Evolutionary conservation across 306 rosid species (phyloP).

Genomic region (Medicago lupulina): DNA sequence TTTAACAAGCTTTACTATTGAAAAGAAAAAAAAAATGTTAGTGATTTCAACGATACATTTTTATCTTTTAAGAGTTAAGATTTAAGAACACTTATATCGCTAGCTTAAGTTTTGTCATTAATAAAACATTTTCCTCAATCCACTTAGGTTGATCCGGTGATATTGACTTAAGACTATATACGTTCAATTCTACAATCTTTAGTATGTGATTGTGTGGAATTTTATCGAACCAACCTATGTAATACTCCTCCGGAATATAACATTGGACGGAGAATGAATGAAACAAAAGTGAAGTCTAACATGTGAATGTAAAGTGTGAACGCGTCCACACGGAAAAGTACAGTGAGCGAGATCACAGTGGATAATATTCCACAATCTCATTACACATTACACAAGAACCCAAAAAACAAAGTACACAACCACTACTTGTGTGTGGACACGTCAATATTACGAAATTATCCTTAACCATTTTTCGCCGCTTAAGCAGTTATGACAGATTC

Average conservation of each 20-base stretch:
- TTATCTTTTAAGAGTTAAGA: background rate
- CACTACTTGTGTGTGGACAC: slow-evolving; percentile 45
- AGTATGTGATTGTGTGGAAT: too few relatives aligned
- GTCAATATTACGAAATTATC: slow-evolving; percentile 47
- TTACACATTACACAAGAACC: background rate
- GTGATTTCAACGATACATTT: background rate
- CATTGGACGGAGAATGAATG: background rate
- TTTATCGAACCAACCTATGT: too few relatives aligned
- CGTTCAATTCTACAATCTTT: too few relatives aligned
- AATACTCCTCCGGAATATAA: too few relatives aligned
- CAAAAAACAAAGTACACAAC: slow-evolving; percentile 41
- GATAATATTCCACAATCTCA: slow-evolving; percentile 10
- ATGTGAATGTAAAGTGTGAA: background rate
- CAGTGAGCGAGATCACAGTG: background rate
- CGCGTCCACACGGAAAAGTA: slow-evolving; percentile 38
- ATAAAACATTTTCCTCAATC: slow-evolving; percentile 38
- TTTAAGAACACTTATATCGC: background rate
- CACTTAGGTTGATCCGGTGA: too few relatives aligned
- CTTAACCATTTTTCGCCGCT: slow-evolving; percentile 16
- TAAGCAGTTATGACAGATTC: slow-evolving; percentile 4
- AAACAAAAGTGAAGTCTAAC: background rate
- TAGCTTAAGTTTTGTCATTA: slow-evolving; percentile 36
- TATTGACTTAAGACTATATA: too few relatives aligned
- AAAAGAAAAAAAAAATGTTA: background rate
- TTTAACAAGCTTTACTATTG: background rate